Base-by-base conservation (phyloP, 2,329 filamentous ascomycete genomes). In the Ceratocystiopsis brevicomis region DNA sequence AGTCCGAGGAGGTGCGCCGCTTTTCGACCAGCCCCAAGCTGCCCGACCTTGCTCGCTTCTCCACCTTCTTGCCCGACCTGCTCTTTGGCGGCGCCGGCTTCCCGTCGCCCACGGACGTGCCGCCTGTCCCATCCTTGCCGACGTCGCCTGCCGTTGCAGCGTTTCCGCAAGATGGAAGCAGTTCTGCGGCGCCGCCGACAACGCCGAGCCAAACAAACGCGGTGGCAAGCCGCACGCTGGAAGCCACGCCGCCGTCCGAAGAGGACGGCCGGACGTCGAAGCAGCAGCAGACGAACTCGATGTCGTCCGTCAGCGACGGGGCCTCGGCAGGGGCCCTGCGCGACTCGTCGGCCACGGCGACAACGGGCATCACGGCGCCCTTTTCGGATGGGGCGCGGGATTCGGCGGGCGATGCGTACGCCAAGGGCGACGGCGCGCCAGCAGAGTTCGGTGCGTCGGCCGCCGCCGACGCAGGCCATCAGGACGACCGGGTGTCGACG, bases 41-140 rank as follows among this genome's bases (percentile, higher is more conserved):
- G 6, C 47, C 47, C 1, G 58, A 62, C n/a, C 49, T 64, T 2
- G 54, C 59, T 8, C 42, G 42, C 15, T 52, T 64, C 3, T 54
- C 59, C 1, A 41, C 43, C 0, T 51, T 51, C 0, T 71, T 72
- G 1, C 60, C 69, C 37, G 71, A 76, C 45, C 61, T 78, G 38
- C 76, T 77, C 47, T 63, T 65, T 6, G 49, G 52, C 15, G 49
- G 58, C 15, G 44, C 52, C 8, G 48, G 48, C 13, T 52, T 57
- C 12, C 42, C 53, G 15, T 40, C 49, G 13, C 13, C 13, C 6
- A 34, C 50, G 16, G 50, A 51, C 13, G 50, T 56, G 3, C 54
- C 56, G 4, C 52, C 54, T 2, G 38, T 57, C 36, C 53, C 52
- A 17, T 44, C 49, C 6, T 43, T 54, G 15, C 52, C 45, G 9